These are phyloP conservation scores for Nakaseomyces sp. DNA, from an alignment of 1,139 yeast species.

Conservation along the genomic window DNA sequence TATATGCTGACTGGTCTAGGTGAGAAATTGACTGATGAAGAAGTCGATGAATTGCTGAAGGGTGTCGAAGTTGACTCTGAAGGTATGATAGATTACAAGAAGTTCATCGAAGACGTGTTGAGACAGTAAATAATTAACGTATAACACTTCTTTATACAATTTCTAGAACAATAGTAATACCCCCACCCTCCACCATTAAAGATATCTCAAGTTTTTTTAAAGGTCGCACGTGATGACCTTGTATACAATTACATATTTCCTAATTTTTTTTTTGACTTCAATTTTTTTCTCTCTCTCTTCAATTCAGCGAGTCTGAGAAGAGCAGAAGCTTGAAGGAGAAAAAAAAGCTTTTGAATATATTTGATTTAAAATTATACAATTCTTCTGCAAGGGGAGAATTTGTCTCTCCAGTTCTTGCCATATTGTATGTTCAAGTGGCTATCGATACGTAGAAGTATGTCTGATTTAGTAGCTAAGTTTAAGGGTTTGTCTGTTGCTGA, in stretches of 20 bases:
- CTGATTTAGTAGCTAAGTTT: constrained; percentile 39
- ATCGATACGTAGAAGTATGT: constrained; percentile 29
- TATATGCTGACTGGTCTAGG: constrained; percentile 91
- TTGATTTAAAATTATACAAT: too few species aligned
- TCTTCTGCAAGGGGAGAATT: too few species aligned
- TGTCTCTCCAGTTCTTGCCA: too few species aligned
- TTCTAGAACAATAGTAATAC: too few species aligned
- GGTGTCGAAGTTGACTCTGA: constrained; percentile 92
- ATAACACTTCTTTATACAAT: too few species aligned
- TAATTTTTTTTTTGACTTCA: too few species aligned
- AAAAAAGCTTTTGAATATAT: neutral
- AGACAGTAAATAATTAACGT: constrained; percentile 63
- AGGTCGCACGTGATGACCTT: neutral
- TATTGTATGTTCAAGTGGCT: constrained; percentile 1
- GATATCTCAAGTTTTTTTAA: too few species aligned
- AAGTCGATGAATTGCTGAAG: constrained; percentile 90
- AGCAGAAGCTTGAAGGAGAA: neutral
- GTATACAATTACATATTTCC: too few species aligned
- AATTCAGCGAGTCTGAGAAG: too few species aligned
- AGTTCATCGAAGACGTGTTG: constrained; percentile 85
- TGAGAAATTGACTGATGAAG: constrained; percentile 80
- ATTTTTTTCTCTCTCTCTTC: neutral
- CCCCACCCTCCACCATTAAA: too few species aligned
- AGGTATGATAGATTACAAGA: constrained; percentile 90
- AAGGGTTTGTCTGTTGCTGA: constrained; percentile 36